Base-by-base conservation (phyloP, 2,329 filamentous ascomycete species). In the Hawksworthiomyces lignivorus region DNA sequence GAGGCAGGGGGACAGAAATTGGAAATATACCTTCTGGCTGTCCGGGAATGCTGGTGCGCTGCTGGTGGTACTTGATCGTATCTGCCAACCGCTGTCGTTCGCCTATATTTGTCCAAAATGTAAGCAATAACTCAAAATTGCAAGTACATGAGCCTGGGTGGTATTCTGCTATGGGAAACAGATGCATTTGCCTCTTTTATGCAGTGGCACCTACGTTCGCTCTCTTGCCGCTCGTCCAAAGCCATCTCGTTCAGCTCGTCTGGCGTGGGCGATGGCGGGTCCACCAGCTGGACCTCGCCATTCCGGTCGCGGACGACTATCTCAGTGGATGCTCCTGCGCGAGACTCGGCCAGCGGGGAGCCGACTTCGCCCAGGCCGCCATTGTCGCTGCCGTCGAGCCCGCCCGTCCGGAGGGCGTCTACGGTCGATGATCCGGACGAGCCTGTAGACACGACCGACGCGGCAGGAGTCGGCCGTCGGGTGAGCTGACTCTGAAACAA, bases 251-350 rank as follows among this genome's bases (percentile, higher is more conserved):
- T 72, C 14, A 72, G 65, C 27, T 76, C 74, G 36, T 78, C 74
- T 21, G 72, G 58, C 7, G 65, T 60, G 12, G 70, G 68, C 46
- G 70, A 67, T 1, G 71, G 74, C 34, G 73, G 72, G 45, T 78
- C 75, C 14, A 65, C 67, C n/a, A 82, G 60, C 55, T 79, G 71
- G 43, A 80, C 70, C 49, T 82, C 77, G 36, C 78, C 79, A 52
- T 80, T 72, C 57, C 72, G 64, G 53, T 82, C 73, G 49, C 79
- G 67, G 34, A 81, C 71, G 8, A 83, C 73, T 44, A 83, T 81
- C 50, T 80, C 77, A 4, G 15, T 11, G 3, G 37, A 21, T 5
- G 30, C 17, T 4, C 11, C 17, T 7, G 19, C 10, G 17, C 9
- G 12, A 4, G 19, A 9, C 10, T 44, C 41, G 2, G 34, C 33